Evolutionary conservation across 441 rosid species (phyloP).

Genomic region (Brassica balearica): DNA sequence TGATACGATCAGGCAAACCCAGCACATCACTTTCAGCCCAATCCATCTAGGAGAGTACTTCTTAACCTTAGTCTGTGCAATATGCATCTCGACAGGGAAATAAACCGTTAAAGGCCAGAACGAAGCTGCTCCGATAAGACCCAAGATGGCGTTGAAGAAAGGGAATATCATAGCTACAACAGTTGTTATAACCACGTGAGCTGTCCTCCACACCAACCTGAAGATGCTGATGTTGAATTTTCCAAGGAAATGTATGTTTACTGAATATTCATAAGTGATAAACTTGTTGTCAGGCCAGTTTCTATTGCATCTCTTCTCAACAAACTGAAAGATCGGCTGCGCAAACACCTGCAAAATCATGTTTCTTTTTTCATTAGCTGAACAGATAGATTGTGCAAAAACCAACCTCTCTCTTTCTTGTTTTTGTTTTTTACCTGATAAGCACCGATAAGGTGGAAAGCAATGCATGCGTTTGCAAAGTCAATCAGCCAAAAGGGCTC

Average conservation of each 20-base stretch:
- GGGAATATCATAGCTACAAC: conserved; percentile 82
- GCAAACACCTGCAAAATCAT: conserved; percentile 58
- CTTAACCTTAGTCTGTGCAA: neutral
- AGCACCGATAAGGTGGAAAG: conserved; percentile 7
- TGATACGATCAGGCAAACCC: conserved; percentile 2
- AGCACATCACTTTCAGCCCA: neutral
- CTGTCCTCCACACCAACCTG: conserved; percentile 75
- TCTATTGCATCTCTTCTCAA: conserved; percentile 59
- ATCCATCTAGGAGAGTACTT: conserved; percentile 6
- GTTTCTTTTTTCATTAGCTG: neutral
- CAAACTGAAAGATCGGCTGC: conserved; percentile 71
- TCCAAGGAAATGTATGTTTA: conserved; percentile 56
- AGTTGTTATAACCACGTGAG: conserved; percentile 64
- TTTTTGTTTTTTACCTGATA: conserved; percentile 58
- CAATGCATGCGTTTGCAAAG: conserved; percentile 12
- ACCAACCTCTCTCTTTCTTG: neutral
- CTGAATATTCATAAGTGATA: conserved; percentile 15
- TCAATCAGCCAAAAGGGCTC: conserved; percentile 10
- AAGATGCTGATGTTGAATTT: conserved; percentile 55
- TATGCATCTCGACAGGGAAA: conserved; percentile 3
- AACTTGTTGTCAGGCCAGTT: conserved; percentile 41
- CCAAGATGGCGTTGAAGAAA: conserved; percentile 81
- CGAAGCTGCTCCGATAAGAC: conserved; percentile 73
- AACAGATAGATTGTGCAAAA: neutral
- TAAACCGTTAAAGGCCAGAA: conserved; percentile 84